A percentile compares a stretch with the other conserved stretches of the same genome.
These are phyloP conservation scores for Amylostereum chailletii DNA, from an alignment of 1,284 basidiomycete genomes.

Conservation along the genomic window DNA sequence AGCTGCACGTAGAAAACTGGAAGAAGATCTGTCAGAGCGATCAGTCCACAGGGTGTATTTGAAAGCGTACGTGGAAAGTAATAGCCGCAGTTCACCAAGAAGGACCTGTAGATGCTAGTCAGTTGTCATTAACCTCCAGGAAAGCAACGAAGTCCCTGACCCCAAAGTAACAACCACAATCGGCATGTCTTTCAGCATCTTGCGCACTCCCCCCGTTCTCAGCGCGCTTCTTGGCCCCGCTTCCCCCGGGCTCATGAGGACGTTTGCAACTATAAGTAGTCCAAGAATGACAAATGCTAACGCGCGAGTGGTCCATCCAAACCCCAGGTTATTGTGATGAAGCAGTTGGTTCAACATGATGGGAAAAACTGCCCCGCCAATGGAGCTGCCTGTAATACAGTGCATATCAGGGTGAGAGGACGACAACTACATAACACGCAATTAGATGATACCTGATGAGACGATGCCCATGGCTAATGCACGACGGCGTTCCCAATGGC, in stretches of 20 bases:
- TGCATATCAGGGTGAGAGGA: neutral
- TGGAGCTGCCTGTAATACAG: constrained; percentile 9
- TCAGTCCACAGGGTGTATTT: neutral
- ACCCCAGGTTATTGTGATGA: constrained; percentile 25
- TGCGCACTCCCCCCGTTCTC: neutral
- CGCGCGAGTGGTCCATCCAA: constrained; percentile 30
- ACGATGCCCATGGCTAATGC: neutral
- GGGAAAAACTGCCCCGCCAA: constrained; percentile 29
- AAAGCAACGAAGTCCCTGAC: constrained; percentile 7
- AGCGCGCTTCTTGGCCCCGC: neutral
- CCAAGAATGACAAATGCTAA: constrained; percentile 8
- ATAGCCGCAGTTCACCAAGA: constrained; percentile 9
- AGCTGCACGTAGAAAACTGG: constrained; percentile 16
- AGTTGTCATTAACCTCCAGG: neutral
- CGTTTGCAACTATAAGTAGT: constrained; percentile 7
- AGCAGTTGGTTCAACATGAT: constrained; percentile 40
- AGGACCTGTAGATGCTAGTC: constrained; percentile 4
- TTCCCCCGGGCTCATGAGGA: constrained; percentile 6
- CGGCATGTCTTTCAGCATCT: neutral
- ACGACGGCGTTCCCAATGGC: neutral
- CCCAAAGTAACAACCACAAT: constrained; percentile 7
- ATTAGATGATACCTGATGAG: neutral
- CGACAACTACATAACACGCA: neutral
- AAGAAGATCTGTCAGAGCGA: neutral
- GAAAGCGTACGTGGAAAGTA: constrained; percentile 13